These are phyloP conservation scores for Eimeria nieschulzi DNA, from an alignment of 169 alveolate genomes.

Conservation along the genomic window DNA sequence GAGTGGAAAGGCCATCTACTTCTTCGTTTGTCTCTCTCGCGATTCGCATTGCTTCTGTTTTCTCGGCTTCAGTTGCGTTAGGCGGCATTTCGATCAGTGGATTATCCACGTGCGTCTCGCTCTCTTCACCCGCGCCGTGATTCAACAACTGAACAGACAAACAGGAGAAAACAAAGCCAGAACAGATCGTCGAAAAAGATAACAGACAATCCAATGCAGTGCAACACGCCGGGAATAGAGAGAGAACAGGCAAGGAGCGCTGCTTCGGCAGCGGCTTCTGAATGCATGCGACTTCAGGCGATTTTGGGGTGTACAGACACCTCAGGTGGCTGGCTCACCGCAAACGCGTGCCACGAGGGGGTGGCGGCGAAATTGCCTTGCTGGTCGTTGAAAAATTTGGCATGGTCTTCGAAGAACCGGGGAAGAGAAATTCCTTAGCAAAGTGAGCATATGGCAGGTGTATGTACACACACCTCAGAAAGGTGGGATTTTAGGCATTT, in stretches of 20 bases:
- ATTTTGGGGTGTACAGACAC: slow-evolving; percentile 3
- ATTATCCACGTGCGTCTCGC: neutral
- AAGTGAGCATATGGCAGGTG: too few relatives aligned
- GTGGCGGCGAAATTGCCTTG: slow-evolving; percentile 1
- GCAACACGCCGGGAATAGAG: too few relatives aligned
- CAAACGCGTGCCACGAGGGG: slow-evolving; percentile 36
- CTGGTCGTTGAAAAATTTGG: slow-evolving; percentile 15
- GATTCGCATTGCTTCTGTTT: neutral
- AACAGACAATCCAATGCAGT: too few relatives aligned
- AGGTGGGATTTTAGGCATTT: too few relatives aligned
- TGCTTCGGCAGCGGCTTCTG: neutral
- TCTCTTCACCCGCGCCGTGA: slow-evolving; percentile 13
- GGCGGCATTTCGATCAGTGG: slow-evolving; percentile 23
- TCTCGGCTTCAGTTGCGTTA: neutral
- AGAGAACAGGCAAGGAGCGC: neutral
- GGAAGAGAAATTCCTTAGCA: slow-evolving; percentile 8
- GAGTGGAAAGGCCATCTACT: slow-evolving; percentile 26
- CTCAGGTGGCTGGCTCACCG: neutral
- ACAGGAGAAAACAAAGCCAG: neutral
- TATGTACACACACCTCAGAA: too few relatives aligned
- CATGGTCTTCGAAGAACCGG: neutral
- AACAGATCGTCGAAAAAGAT: too few relatives aligned
- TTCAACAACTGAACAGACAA: slow-evolving; percentile 16
- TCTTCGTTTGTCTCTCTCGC: slow-evolving; percentile 21
- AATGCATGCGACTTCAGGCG: too few relatives aligned